phyloP scores from a whole-genome alignment of 192 early-diverging fungal genomes.

The Chytriomyces sp. region DNA sequence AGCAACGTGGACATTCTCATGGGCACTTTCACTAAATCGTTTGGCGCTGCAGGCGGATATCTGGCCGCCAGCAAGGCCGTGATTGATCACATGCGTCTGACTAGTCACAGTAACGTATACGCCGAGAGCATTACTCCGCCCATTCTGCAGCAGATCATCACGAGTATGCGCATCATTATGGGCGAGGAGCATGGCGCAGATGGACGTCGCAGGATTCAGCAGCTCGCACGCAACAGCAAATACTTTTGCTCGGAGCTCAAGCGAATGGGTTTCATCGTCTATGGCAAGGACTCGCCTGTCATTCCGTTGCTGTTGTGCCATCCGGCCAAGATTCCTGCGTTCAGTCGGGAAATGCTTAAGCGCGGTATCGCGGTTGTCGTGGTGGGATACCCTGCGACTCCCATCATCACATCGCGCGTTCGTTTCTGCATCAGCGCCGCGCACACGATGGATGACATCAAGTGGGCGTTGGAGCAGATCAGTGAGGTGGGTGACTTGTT shows the following conservation, averaged over 20 bases:
- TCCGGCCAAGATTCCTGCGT: conserved; percentile 95
- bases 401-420: conserved; percentile 90
- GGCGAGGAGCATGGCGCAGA: conserved; percentile 86
- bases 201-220: conserved; percentile 77
- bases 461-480: conserved; percentile 48
- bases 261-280: conserved; percentile 91
- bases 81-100: conserved; percentile 77
- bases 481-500: conserved; percentile 52
- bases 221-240: conserved; percentile 82
- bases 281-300: conserved; percentile 90
- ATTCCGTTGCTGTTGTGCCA: conserved; percentile 89
- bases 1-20: conserved; percentile 89
- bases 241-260: conserved; percentile 80
- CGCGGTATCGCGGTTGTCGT: conserved; percentile 94
- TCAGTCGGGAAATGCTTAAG: conserved; percentile 87
- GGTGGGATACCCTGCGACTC: conserved; percentile 96
- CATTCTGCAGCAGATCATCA: conserved; percentile 86
- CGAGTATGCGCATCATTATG: conserved; percentile 88
- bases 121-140: conserved; percentile 86
- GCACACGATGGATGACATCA: conserved; percentile 90
- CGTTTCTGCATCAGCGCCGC: conserved; percentile 93
- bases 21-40: conserved; percentile 98
- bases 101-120: conserved; percentile 81
- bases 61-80: conserved; percentile 76
- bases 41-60: conserved; percentile 96